phyloP scores from a whole-genome alignment of 495 filamentous ascomycete species.

The Hyaloscypha finlandica region DNA sequence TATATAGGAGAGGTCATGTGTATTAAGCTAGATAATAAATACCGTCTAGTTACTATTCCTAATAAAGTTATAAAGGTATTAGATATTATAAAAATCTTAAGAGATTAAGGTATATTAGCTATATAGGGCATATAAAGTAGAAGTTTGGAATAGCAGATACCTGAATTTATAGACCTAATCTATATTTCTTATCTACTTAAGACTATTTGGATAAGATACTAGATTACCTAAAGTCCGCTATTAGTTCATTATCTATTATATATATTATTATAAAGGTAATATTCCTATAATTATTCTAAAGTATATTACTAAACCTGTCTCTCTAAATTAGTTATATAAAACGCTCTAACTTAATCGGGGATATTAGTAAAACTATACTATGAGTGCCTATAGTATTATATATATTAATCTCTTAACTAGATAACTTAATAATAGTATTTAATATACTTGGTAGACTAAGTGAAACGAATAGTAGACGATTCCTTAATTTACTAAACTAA shows the following conservation, averaged over 20 bases:
- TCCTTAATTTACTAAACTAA: too few species aligned
- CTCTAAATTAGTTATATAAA: constrained; percentile 22
- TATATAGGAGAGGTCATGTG: background rate
- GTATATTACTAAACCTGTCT: constrained; percentile 19
- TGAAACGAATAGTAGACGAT: background rate
- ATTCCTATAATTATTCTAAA: constrained; percentile 16
- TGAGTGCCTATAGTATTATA: background rate
- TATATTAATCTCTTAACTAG: too few species aligned
- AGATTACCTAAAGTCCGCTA: constrained; percentile 16
- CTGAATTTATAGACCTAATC: background rate
- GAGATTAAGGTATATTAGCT: constrained; percentile 22
- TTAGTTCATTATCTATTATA: constrained; percentile 16
- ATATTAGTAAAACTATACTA: constrained; percentile 4
- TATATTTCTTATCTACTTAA: background rate
- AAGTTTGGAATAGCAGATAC: background rate
- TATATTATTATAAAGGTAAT: constrained; percentile 21
- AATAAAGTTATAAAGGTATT: background rate
- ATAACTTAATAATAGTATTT: too few species aligned
- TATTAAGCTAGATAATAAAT: background rate
- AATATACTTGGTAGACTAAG: too few species aligned
- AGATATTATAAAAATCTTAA: constrained; percentile 15
- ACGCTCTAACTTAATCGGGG: constrained; percentile 10
- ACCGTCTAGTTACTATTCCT: constrained; percentile 3
- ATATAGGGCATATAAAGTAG: background rate
- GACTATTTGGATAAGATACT: background rate